These are phyloP conservation scores for Trichoderma erinaceum DNA, from an alignment of 495 filamentous ascomycete species.

Conservation along the genomic window DNA sequence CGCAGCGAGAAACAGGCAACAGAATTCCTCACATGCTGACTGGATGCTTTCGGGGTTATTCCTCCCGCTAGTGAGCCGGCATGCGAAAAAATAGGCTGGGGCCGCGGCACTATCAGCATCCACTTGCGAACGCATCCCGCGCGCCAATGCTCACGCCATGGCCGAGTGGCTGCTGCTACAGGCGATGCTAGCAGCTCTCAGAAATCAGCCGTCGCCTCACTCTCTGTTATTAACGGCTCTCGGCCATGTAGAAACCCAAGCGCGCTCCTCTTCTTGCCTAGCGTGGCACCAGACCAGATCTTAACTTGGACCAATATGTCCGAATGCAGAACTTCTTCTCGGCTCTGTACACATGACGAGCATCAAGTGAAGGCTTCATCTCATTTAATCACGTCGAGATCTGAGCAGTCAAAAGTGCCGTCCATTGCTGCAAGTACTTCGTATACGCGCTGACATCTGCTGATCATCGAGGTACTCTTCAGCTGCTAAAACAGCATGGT, in stretches of 20 bases:
- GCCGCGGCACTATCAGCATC: background rate
- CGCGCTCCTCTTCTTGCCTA: background rate
- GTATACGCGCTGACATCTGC: background rate
- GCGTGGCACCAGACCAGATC: background rate
- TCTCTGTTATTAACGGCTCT: background rate
- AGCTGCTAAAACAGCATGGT: background rate
- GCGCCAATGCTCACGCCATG: background rate
- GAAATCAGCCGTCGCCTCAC: background rate
- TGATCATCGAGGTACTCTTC: background rate
- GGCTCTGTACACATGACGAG: background rate
- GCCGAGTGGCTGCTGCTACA: background rate
- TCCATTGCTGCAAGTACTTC: background rate
- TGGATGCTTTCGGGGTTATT: background rate
- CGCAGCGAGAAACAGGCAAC: conserved; percentile 11
- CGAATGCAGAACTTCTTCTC: background rate
- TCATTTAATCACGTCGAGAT: background rate
- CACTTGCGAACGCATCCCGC: conserved; percentile 3
- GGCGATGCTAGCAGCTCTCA: background rate
- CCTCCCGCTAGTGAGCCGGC: background rate
- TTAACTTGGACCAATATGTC: background rate
- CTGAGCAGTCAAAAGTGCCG: background rate
- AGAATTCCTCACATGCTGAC: conserved; percentile 7
- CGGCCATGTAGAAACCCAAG: background rate
- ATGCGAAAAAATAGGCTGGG: conserved; percentile 1
- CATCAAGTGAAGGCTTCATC: background rate